These are phyloP conservation scores for Lipomyces mesembrius DNA, from an alignment of 805 yeast species.

Conservation along the genomic window DNA sequence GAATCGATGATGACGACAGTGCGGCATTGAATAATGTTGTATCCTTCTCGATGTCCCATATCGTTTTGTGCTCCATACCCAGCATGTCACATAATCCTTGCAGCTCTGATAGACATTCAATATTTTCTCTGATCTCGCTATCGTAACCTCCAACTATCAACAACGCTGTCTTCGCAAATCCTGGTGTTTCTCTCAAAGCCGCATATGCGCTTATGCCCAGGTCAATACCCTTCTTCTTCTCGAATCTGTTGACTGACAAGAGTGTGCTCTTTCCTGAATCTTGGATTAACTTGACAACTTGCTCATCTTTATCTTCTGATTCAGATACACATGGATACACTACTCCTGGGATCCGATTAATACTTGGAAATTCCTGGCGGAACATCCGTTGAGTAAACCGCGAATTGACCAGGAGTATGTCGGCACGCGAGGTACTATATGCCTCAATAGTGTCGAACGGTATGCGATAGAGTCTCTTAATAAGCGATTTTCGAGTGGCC, in stretches of 20 bases:
- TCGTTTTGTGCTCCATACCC: constrained; percentile 54
- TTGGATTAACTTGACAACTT: constrained; percentile 25
- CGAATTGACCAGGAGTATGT: constrained; percentile 84
- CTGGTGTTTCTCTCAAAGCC: constrained; percentile 46
- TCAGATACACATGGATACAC: constrained; percentile 74
- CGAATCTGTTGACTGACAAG: constrained; percentile 86
- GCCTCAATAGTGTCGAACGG: constrained; percentile 89
- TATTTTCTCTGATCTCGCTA: constrained; percentile 72
- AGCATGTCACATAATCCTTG: constrained; percentile 54
- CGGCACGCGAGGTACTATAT: constrained; percentile 74
- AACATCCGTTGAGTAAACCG: constrained; percentile 77
- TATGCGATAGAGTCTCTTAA: constrained; percentile 69
- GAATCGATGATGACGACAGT: constrained; percentile 49
- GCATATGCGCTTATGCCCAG: constrained; percentile 76
- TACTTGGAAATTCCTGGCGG: constrained; percentile 59
- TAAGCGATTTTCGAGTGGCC: constrained; percentile 56
- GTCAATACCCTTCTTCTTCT: constrained; percentile 78
- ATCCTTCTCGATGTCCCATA: constrained; percentile 33
- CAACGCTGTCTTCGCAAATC: constrained; percentile 52
- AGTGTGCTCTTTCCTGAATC: constrained; percentile 48
- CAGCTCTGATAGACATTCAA: constrained; percentile 67
- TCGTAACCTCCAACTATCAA: constrained; percentile 96
- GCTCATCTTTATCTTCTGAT: constrained; percentile 8
- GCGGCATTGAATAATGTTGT: constrained; percentile 32
- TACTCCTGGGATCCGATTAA: constrained; percentile 53